Conservation (phyloP, 2,329 filamentous ascomycete genomes). For the Boeremia lycopersici region DNA sequence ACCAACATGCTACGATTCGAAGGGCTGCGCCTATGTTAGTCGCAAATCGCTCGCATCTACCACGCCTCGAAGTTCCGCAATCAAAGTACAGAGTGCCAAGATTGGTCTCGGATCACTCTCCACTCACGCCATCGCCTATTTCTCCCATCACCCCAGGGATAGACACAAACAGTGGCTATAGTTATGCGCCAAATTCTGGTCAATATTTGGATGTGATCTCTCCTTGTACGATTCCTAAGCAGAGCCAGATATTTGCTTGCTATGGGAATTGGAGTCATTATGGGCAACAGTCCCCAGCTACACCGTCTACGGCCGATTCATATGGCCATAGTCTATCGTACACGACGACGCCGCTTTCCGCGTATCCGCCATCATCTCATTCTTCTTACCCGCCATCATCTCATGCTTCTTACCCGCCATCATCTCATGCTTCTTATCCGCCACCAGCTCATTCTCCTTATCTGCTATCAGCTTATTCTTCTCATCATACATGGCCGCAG, state of each 20-base stretch:
- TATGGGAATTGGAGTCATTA: neutral
- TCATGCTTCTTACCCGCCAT: neutral
- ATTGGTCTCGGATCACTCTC: neutral
- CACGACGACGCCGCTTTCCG: neutral
- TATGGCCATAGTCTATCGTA: neutral
- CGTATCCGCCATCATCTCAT: neutral
- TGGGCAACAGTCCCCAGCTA: neutral
- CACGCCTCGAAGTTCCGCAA: slow-evolving; percentile 5
- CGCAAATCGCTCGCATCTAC: neutral
- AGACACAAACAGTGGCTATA: neutral
- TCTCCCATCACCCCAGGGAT: slow-evolving; percentile 8
- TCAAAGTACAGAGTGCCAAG: neutral
- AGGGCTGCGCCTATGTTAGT: neutral
- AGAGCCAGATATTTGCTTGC: neutral
- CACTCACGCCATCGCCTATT: slow-evolving; percentile 3
- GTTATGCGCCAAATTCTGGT: neutral
- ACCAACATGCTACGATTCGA: neutral
- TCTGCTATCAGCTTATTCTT: neutral
- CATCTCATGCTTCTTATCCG: neutral
- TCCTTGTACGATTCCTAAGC: neutral
- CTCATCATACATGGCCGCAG: neutral
- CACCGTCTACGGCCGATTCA: neutral
- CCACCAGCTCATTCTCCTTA: slow-evolving; percentile 1
- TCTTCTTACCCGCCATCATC: neutral
- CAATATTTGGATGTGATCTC: neutral